Base-by-base conservation (phyloP, 495 filamentous ascomycete genomes). In the Neurospora pannonica region DNA sequence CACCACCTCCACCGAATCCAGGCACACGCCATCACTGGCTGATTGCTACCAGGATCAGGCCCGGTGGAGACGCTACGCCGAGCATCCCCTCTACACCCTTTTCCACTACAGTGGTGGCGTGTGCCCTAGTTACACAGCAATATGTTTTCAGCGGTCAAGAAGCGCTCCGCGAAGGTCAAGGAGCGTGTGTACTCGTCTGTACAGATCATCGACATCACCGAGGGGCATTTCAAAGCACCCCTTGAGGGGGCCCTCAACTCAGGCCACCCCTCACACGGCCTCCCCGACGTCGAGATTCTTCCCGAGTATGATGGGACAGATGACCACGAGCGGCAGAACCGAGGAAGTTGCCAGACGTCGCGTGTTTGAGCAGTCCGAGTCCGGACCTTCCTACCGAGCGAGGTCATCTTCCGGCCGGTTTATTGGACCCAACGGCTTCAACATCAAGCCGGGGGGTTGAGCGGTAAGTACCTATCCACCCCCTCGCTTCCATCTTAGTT, bases 31-130 rank as follows among this genome's bases (percentile, higher is more conserved):
- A n/a, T n/a, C 42, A 46, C 19, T 97, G 39, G 38, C 5, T 40
- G 38, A 40, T 40, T 40, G 38, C 38, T 15, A 40, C 38, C 38
- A 40, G 38, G 38, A 17, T 40, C 39, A 40, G 39, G 39, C 39
- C 39, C 39, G 39, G 39, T 0, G 94, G 95, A 89, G 93, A 74
- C 87, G 91, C 24, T 97, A 94, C 83, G 93, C 94, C 17, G 94
- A 98, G 85, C 89, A 92, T 78, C 92, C 95, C 74, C 84, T 98
- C 21, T 97, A 95, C 80, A 92, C 94, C 5, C 86, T 97, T 15
- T 92, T 97, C 82, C 95, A 98, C 81, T 98, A 98, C 83, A 97
- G 42, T 46, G 42, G 19, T n/a, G 19, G 42, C 42, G 19, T 21
- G 42, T n/a, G 19, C 42, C 42, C 8, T 46, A 7, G 19, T 46